Base-by-base conservation (phyloP, 306 rosid genomes). In the Prunus davidiana region DNA sequence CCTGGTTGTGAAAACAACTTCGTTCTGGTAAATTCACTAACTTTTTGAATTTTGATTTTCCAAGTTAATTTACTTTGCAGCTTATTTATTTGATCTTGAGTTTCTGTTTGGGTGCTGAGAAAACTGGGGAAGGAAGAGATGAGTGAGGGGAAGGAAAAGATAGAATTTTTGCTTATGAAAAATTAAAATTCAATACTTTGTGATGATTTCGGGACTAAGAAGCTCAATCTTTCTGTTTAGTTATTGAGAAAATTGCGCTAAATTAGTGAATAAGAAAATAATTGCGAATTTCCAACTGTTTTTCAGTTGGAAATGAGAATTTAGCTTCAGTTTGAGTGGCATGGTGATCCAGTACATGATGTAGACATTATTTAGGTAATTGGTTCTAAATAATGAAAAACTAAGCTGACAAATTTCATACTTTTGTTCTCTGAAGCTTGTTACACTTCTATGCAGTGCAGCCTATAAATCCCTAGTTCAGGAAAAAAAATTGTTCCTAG, bases 1-100 rank as follows among this genome's bases (percentile, higher is more conserved):
- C 97, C 97, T 82, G 97, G 99, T 22, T 95, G 99, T 72, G 89
- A 88, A 2, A 95, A 95, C 82, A 84, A 86, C 87, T 92, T 96
- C 79, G 99, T 96, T 81, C 90, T 96, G 96, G 99, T 96, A 86
- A 79, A 63, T 34, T 41, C 19, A 27, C 28, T 27, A 6, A 27
- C 55, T 52, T 9, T 5, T 28, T 64, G 32, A 0, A n/a, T 34
- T 66, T 32, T 65, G 57, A 6, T 46, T 41, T 73, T 54, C 0
- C 38, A 14, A 61, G 67, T 55, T 28, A 28, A 72, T 62, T 69
- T 38, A 57, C n/a, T 47, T 63, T n/a, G 20, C 6, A 24, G 16
- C 19, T 79, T 84, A 60, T 56, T 66, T 4, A 5, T 13, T 10
- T 69, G 2, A 24, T 60, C 72, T 66, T 74, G 49, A 14, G 74